phyloP scores from a whole-genome alignment of 441 rosid genomes.

The Gossypium davidsonii region DNA sequence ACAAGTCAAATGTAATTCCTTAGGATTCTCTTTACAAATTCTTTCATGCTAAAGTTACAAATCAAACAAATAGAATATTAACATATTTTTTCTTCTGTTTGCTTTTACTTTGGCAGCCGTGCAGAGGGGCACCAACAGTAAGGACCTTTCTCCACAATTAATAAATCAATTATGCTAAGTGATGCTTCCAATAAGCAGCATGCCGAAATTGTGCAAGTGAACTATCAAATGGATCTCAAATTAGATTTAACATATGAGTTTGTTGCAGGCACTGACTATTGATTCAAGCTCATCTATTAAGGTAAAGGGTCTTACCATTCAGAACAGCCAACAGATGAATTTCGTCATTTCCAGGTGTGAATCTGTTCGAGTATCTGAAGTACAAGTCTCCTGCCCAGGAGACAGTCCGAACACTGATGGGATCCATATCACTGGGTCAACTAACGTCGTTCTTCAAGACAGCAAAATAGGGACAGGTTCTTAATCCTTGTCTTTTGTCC shows the following conservation, averaged over 20 bases:
- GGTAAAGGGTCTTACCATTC: constrained; percentile 74
- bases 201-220: constrained; percentile 2
- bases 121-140: constrained; percentile 88
- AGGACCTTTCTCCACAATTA: constrained; percentile 19
- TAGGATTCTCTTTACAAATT: constrained; percentile 7
- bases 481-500: constrained; percentile 4
- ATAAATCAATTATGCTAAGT: neutral
- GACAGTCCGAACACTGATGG: constrained; percentile 99
- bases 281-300: constrained; percentile 72
- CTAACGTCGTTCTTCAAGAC: constrained; percentile 73
- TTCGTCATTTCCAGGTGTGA: constrained; percentile 64
- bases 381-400: constrained; percentile 70
- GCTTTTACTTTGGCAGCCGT: constrained; percentile 55
- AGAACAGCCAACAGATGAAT: constrained; percentile 95
- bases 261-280: constrained; percentile 78
- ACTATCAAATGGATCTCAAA: neutral
- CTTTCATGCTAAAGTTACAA: neutral
- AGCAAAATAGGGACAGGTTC: constrained; percentile 95
- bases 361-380: constrained; percentile 54
- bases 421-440: constrained; percentile 79
- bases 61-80: constrained; percentile 21
- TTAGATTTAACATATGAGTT: constrained; percentile 15
- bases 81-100: constrained; percentile 16
- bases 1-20: constrained; percentile 65
- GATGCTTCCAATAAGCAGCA: constrained; percentile 13